phyloP scores from a whole-genome alignment of 176 grass and related monocot genomes.

The Aegilops tauschii region DNA sequence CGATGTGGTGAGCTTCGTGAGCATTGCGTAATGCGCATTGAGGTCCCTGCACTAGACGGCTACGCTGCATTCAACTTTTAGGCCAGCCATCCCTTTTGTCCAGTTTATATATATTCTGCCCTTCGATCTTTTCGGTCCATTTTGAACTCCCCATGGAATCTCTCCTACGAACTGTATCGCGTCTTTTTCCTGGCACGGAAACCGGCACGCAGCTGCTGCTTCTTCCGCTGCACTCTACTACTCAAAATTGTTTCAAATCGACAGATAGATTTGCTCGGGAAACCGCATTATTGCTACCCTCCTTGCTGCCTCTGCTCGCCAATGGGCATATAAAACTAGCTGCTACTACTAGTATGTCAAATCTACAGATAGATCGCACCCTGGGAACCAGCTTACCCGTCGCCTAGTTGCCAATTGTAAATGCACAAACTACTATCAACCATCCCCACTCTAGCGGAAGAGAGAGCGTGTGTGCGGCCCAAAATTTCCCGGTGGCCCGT shows the following conservation, averaged over 20 bases:
- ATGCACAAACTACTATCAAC: too few species aligned
- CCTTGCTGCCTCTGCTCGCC: neutral
- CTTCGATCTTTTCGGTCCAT: neutral
- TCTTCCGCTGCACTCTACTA: neutral
- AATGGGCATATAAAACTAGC: neutral
- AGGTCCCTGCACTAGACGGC: neutral
- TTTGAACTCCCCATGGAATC: conserved; percentile 20
- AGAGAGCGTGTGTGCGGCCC: neutral
- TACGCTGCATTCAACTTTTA: neutral
- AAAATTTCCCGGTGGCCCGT: neutral
- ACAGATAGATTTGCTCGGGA: neutral
- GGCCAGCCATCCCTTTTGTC: neutral
- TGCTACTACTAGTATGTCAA: neutral
- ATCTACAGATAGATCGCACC: neutral
- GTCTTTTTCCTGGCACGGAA: neutral
- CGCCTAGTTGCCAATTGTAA: neutral
- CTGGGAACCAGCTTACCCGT: neutral
- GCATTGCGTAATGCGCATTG: neutral
- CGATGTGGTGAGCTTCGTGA: neutral
- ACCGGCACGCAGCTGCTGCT: neutral
- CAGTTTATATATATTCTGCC: conserved; percentile 4
- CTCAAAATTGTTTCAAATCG: neutral
- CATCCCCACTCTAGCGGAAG: neutral
- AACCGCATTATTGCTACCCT: neutral
- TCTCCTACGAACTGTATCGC: neutral